A percentile compares a stretch with the other conserved stretches of the same genome.
Evolutionary conservation across 2,329 filamentous ascomycete species (phyloP).

Genomic region (Magnaporthiopsis rhizophila): DNA sequence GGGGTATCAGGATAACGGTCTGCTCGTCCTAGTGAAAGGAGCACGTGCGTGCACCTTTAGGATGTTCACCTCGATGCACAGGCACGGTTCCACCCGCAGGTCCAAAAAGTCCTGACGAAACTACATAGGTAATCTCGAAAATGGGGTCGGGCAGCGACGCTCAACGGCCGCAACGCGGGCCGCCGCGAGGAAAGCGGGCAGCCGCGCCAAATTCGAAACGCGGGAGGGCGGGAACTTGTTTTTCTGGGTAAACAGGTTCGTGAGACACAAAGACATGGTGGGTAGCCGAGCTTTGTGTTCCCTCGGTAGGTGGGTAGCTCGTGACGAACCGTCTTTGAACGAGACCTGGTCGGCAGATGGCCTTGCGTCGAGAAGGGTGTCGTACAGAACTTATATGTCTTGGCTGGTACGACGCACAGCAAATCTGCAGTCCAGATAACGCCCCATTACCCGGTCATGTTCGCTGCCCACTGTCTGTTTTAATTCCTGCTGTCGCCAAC

Average conservation of each 20-base stretch:
- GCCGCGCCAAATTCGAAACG: neutral
- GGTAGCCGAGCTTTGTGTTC: neutral
- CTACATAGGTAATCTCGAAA: neutral
- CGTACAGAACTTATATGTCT: too few species aligned
- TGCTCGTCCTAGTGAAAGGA: too few species aligned
- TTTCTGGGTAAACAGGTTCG: neutral
- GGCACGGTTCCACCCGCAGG: neutral
- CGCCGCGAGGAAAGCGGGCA: neutral
- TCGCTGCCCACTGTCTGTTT: too few species aligned
- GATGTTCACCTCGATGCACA: too few species aligned
- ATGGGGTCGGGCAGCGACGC: neutral
- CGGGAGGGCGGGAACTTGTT: neutral
- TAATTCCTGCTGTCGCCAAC: too few species aligned
- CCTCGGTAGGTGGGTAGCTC: neutral
- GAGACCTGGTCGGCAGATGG: neutral
- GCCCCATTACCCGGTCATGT: too few species aligned
- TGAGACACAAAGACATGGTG: neutral
- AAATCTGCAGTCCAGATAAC: too few species aligned
- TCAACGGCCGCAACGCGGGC: neutral
- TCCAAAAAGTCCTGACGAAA: neutral
- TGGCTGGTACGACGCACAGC: too few species aligned
- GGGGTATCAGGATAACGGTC: too few species aligned
- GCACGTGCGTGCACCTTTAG: too few species aligned
- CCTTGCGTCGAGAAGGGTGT: too few species aligned
- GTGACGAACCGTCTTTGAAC: neutral